Evolutionary conservation across 208 protist species (phyloP), one percentile per base, ranked within the genome.

Genomic region (Leishmania gerbilli): DNA sequence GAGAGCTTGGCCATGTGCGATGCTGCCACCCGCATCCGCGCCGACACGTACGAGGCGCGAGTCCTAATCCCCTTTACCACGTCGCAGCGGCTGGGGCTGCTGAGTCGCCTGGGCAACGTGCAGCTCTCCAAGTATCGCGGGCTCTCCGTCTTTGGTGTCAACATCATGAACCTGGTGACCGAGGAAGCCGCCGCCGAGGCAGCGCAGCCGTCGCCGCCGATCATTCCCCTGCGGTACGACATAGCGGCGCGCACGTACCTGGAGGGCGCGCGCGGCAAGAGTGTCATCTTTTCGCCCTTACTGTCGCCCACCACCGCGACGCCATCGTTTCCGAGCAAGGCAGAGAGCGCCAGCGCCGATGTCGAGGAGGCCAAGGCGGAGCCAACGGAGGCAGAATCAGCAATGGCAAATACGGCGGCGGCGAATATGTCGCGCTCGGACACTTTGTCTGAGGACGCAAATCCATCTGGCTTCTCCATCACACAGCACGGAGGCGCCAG

Each of bases 61-160:
- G 79, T 96, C 45, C 67, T 75, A 40, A 88, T 95, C 75, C 92
- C 92, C 7, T 95, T 89, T 77, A 96, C 90, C 68, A 96, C 92
- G 0, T 84, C 84, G 51, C 81, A 95, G 67, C 91, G 92, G 0
- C 83, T 96, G 56, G 80, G 75, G 34, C 81, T 96, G 68, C 87
- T 96, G 69, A 77, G 83, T 34, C 85, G 84, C 40, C 77, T 88
- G 31, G 85, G 76, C 31, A 86, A 78, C 47, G 80, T 93, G 77
- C 89, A 93, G 76, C 82, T 95, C 49, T 91, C 92, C 74, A 85
- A 74, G 56, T 74, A 84, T 56, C 90, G 90, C 76, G 88, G 89
- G 3, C 55, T 95, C 24, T 89, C 87, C 27, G 65, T 91, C 8
- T 90, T 96, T 71, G 90, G 92, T 42, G 82, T 95, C 11, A 83